Percentiles rank a stretch among this genome's conserved stretches.
These are phyloP conservation scores for Raffaelea deltoideospora DNA, from an alignment of 2,329 filamentous ascomycete genomes.

Conservation along the genomic window DNA sequence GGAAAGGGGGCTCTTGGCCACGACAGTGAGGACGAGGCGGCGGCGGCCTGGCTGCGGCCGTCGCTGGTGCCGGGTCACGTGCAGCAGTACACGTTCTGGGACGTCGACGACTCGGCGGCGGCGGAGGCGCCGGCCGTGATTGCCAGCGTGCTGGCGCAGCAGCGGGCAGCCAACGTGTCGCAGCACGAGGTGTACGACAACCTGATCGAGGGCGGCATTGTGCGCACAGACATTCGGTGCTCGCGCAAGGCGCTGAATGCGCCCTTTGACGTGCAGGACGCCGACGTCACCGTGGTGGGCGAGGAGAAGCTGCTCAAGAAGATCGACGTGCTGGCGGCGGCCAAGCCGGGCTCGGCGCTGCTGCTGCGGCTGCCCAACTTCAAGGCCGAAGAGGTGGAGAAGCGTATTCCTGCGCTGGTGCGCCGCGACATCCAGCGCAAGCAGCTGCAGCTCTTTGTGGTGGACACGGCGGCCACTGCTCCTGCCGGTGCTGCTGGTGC, in stretches of 20 bases:
- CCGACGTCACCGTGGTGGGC: conserved; percentile 65
- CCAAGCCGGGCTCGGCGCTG: conserved; percentile 57
- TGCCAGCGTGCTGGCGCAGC: conserved; percentile 52
- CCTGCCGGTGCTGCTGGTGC: conserved; percentile 40
- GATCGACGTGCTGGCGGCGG: conserved; percentile 54
- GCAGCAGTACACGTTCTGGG: conserved; percentile 89
- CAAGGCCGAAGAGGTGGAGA: conserved; percentile 82
- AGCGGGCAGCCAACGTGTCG: conserved; percentile 47
- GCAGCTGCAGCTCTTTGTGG: conserved; percentile 53
- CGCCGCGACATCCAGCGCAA: conserved; percentile 59
- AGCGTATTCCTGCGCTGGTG: conserved; percentile 57
- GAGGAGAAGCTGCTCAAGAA: conserved; percentile 67
- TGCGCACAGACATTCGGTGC: conserved; percentile 73
- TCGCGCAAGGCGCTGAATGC: conserved; percentile 49
- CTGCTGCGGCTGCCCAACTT: conserved; percentile 63
- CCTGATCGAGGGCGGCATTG: conserved; percentile 58
- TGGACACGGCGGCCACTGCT: conserved; percentile 47
- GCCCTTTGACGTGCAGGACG: conserved; percentile 64
- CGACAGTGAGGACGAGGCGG: no score
- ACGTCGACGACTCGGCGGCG: conserved; percentile 60
- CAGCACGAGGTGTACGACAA: conserved; percentile 48
- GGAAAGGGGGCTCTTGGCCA: no score
- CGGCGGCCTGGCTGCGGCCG: conserved; percentile 25
- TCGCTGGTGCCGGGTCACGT: conserved; percentile 32
- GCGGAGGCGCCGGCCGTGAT: conserved; percentile 47